Evolutionary conservation across 202 grass and related monocot species (phyloP), one percentile per base, ranked within the genome.

Genomic region (Cymbopogon flexuosus): DNA sequence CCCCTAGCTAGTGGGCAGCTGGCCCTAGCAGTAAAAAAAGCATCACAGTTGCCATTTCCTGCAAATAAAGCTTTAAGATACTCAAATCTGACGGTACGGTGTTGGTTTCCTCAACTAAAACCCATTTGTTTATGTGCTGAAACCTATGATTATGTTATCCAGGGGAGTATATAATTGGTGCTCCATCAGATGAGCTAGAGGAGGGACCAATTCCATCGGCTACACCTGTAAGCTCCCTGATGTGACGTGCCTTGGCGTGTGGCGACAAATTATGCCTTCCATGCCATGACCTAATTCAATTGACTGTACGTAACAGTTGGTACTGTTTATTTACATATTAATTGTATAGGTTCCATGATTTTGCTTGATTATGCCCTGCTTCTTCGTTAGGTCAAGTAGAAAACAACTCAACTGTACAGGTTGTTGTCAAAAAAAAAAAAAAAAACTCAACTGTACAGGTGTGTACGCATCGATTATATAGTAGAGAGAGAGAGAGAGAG

Each of bases 111-210:
- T 61, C 81, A 76, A 80, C 81, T 80, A 80, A 61, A 84, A 52
- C 60, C 65, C 37, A 6, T 34, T 89, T 85, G 65, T 78, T 89
- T 85, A 82, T 81, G 46, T 73, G 78, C 42, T 78, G 47, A 24
- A 73, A 14, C 78, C 16, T 78, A 81, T 71, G 47, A 81, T 85
- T 85, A 81, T 72, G 65, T 85, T 89, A 89, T 77, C 77, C 39
- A 45, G 10, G n/a, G 14, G 14, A 63, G 14, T 88, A 84, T n/a
- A 62, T 46, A 65, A 76, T 77, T 46, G 56, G 67, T n/a, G 42
- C 43, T 19, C 33, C 7, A 18, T 16, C 3, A 45, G 15, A 6
- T 4, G 2, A 22, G 60, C 49, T 41, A 74, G 62, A 69, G 63
- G 42, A 35, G 65, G 5, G 66, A 58, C 72, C 65, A 89, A 39